Conservation (phyloP, 768 basidiomycete genomes). For the Tylopilus sp. region DNA sequence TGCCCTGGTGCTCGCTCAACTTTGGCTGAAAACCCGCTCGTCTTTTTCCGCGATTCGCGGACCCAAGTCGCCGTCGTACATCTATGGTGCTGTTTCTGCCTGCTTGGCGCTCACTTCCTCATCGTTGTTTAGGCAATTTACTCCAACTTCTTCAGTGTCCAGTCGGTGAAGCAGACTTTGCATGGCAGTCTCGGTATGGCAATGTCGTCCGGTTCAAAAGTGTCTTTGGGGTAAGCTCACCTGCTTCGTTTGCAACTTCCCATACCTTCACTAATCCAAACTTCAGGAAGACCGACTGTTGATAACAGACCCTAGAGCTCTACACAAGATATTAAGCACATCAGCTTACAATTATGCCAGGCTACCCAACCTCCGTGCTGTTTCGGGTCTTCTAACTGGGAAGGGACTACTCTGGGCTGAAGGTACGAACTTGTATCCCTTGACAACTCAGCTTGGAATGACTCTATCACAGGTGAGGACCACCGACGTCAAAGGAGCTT, state of each 20-base stretch:
- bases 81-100: slow-evolving; percentile 6
- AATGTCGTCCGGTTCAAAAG: slow-evolving; percentile 22
- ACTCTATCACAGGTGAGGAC: slow-evolving; percentile 28
- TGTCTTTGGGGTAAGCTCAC: slow-evolving; percentile 18
- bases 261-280: background rate
- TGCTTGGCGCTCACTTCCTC: background rate
- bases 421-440: slow-evolving; percentile 20
- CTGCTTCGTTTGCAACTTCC: background rate
- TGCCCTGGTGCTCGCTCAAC: background rate
- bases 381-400: slow-evolving; percentile 21
- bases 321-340: slow-evolving; percentile 36
- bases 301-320: slow-evolving; percentile 44
- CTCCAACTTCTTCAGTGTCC: slow-evolving; percentile 22
- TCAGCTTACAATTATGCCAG: slow-evolving; percentile 42
- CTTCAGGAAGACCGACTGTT: slow-evolving; percentile 34
- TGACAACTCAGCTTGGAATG: slow-evolving; percentile 7
- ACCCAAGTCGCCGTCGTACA: slow-evolving; percentile 15
- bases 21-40: no score
- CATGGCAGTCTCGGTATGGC: slow-evolving; percentile 30
- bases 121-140: slow-evolving; percentile 20
- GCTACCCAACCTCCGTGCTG: slow-evolving; percentile 18
- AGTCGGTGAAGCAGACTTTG: slow-evolving; percentile 28
- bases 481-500: slow-evolving; percentile 52
- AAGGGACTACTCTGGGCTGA: slow-evolving; percentile 38
- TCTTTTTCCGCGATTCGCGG: slow-evolving; percentile 16